Evolutionary conservation across 2,329 filamentous ascomycete genomes (phyloP).

Genomic region (Ilyonectria mors-panacis): DNA sequence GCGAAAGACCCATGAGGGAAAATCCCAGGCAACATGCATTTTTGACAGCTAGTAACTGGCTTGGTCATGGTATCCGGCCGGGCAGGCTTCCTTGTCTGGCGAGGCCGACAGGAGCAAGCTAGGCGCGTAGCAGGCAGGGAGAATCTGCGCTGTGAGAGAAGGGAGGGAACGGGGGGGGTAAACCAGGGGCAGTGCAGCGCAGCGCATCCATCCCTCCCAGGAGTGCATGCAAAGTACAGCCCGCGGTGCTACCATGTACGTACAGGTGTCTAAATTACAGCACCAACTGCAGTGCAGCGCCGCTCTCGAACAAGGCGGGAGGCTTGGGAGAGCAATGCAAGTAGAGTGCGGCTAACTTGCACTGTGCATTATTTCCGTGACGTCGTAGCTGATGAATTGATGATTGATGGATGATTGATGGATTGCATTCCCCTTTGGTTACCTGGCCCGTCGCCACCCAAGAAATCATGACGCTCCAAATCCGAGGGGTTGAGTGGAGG

Average conservation of each 20-base stretch:
- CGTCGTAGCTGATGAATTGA: not conserved
- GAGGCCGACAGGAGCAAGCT: not conserved
- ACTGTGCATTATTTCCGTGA: not conserved
- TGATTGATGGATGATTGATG: not conserved
- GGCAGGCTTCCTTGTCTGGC: slow-evolving; percentile 9
- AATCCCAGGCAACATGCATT: slow-evolving; percentile 33
- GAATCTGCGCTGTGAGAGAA: not conserved
- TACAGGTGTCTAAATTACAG: not conserved
- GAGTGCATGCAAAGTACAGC: not conserved
- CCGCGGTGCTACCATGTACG: not conserved
- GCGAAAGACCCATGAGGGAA: slow-evolving; percentile 36
- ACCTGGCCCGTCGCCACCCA: not conserved
- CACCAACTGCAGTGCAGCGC: not conserved
- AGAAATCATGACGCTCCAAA: slow-evolving; percentile 20
- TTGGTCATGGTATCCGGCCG: not conserved
- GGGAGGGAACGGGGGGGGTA: not conserved
- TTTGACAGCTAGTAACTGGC: slow-evolving; percentile 25
- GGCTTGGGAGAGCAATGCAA: not conserved
- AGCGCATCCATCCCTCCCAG: not conserved
- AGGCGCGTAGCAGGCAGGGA: not conserved
- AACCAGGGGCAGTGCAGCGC: slow-evolving; percentile 19
- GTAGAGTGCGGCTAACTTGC: not conserved
- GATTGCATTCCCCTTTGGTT: not conserved
- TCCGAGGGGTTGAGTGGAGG: slow-evolving; percentile 5
- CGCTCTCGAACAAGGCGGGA: not conserved